A percentile compares a stretch with the other conserved stretches of the same genome.
Evolutionary conservation across 176 grass and related monocot genomes (phyloP).

Genomic region (Elymus sibiricus): DNA sequence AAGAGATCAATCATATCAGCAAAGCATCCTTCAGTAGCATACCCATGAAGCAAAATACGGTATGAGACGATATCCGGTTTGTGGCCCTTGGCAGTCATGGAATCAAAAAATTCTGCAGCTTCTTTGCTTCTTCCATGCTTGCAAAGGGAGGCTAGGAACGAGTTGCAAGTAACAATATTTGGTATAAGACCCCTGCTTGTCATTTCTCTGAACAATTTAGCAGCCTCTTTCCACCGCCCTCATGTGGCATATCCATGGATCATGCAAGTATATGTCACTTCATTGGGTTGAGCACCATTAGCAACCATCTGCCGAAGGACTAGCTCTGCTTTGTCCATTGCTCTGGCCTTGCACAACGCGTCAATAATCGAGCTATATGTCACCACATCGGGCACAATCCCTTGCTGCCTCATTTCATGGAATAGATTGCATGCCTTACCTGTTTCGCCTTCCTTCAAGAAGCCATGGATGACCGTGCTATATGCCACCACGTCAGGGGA

Average conservation of each 20-base stretch:
- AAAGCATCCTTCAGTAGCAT: neutral
- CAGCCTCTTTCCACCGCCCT: neutral
- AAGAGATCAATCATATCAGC: neutral
- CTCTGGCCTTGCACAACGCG: neutral
- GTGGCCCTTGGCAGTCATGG: neutral
- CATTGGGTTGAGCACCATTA: neutral
- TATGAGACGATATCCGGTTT: neutral
- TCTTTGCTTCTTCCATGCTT: neutral
- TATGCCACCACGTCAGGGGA: neutral
- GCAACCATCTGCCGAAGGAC: neutral
- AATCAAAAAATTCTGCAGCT: neutral
- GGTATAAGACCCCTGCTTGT: neutral
- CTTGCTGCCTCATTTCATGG: neutral
- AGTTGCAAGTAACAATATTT: neutral
- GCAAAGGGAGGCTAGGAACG: neutral
- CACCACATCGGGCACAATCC: neutral
- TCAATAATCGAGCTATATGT: neutral
- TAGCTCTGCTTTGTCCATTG: neutral
- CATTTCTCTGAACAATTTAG: neutral
- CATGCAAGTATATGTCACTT: neutral
- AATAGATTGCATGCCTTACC: neutral
- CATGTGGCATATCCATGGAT: neutral
- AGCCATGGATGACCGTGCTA: neutral
- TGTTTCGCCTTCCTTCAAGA: neutral
- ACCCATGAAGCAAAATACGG: neutral